These are phyloP conservation scores for Yamadazyma nakazawae DNA, from an alignment of 805 yeast genomes.

Conservation along the genomic window DNA sequence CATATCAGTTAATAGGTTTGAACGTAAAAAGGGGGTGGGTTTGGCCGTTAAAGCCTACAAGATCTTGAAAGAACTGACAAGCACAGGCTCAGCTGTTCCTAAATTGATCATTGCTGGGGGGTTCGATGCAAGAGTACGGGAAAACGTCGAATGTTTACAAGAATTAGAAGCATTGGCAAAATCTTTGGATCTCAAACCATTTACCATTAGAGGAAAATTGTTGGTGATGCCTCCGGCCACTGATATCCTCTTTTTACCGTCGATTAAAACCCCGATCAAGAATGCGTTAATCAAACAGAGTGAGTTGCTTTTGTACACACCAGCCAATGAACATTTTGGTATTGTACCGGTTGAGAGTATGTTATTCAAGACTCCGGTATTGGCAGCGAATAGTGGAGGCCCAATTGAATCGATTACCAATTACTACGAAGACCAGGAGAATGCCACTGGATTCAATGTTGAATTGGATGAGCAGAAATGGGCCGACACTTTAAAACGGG, in stretches of 20 bases:
- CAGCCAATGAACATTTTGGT: constrained; percentile 92
- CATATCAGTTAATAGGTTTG: constrained; percentile 85
- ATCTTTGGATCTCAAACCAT: constrained; percentile 40
- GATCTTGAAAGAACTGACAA: constrained; percentile 26
- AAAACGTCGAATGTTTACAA: constrained; percentile 68
- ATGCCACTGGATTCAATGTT: constrained; percentile 65
- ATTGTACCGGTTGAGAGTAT: constrained; percentile 96
- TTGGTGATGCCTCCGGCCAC: constrained; percentile 32
- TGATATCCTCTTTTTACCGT: constrained; percentile 73
- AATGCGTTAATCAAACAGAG: constrained; percentile 56
- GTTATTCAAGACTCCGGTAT: constrained; percentile 76
- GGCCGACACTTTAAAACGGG: constrained; percentile 49
- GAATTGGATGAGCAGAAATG: constrained; percentile 49
- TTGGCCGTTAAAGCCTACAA: constrained; percentile 74
- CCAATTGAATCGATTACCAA: constrained; percentile 74
- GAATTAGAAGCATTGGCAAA: constrained; percentile 55
- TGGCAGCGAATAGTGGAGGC: constrained; percentile 89
- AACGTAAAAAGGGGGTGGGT: constrained; percentile 75
- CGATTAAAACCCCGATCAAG: constrained; percentile 65
- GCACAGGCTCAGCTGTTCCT: constrained; percentile 19
- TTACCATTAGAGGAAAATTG: constrained; percentile 43
- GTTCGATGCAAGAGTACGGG: constrained; percentile 70
- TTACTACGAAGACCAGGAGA: constrained; percentile 23
- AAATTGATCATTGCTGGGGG: constrained; percentile 86
- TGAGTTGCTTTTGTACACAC: constrained; percentile 75